Evolutionary conservation across 805 yeast species (phyloP).

Genomic region (Candida boleticola): DNA sequence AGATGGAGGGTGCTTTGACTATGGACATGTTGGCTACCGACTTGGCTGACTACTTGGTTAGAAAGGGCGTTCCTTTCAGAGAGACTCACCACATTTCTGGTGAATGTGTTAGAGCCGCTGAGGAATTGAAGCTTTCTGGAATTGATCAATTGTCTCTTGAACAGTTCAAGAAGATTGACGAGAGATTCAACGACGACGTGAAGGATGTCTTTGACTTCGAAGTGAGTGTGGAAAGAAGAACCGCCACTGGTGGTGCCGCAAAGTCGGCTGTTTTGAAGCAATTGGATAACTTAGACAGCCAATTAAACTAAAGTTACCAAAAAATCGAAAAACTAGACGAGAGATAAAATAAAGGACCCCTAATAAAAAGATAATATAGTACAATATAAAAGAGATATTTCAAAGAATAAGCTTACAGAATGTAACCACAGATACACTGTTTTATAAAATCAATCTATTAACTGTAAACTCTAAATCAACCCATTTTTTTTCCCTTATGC

Average conservation of each 20-base stretch:
- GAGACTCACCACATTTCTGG: constrained; percentile 99
- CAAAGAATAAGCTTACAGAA: too few species aligned
- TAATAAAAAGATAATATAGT: neutral
- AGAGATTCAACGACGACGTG: constrained; percentile 79
- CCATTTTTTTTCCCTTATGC: too few species aligned
- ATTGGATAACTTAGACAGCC: constrained; percentile 38
- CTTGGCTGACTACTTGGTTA: constrained; percentile 93
- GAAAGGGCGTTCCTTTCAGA: constrained; percentile 98
- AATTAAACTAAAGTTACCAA: constrained; percentile 12
- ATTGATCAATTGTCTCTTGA: constrained; percentile 79
- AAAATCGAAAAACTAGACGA: neutral
- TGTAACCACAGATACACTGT: neutral
- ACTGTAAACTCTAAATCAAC: too few species aligned
- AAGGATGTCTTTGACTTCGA: constrained; percentile 87
- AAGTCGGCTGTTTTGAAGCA: constrained; percentile 84
- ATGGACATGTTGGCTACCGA: constrained; percentile 99
- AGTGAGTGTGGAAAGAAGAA: constrained; percentile 91
- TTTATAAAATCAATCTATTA: too few species aligned
- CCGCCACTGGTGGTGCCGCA: constrained; percentile 97
- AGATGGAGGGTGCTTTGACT: constrained; percentile 85
- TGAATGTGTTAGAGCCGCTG: constrained; percentile 92
- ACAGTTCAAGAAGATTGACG: constrained; percentile 78
- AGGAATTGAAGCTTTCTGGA: constrained; percentile 70
- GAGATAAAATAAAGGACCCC: neutral
- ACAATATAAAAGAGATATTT: constrained; percentile 5